These are phyloP conservation scores for Hypocreales sp. DNA, from an alignment of 2,329 filamentous ascomycete genomes.

Conservation along the genomic window DNA sequence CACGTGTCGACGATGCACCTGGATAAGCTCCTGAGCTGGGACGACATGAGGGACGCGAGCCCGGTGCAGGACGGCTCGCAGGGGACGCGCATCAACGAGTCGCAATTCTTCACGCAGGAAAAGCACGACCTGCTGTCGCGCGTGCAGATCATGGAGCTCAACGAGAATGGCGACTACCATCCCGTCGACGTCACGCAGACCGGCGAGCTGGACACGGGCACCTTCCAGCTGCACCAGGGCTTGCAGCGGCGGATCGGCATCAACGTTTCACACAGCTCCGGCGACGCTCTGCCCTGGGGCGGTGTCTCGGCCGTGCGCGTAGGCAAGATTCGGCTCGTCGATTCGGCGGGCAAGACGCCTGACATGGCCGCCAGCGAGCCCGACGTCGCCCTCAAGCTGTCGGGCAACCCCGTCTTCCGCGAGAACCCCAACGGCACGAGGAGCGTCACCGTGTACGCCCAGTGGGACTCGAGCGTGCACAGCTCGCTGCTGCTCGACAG, in stretches of 20 bases:
- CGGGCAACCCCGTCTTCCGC: slow-evolving; percentile 63
- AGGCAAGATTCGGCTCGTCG: slow-evolving; percentile 68
- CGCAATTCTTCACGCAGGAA: slow-evolving; percentile 86
- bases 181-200: slow-evolving; percentile 87
- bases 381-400: slow-evolving; percentile 62
- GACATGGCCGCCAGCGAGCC: slow-evolving; percentile 58
- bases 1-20: slow-evolving; percentile 86
- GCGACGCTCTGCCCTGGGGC: slow-evolving; percentile 77
- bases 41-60: slow-evolving; percentile 81
- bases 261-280: slow-evolving; percentile 81
- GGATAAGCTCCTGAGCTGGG: slow-evolving; percentile 95
- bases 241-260: slow-evolving; percentile 78
- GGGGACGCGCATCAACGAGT: slow-evolving; percentile 65
- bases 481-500: slow-evolving; percentile 86
- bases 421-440: slow-evolving; percentile 83
- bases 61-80: slow-evolving; percentile 38
- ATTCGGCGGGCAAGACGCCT: slow-evolving; percentile 70
- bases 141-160: slow-evolving; percentile 79
- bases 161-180: slow-evolving; percentile 79
- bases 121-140: slow-evolving; percentile 84
- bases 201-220: slow-evolving; percentile 69
- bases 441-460: slow-evolving; percentile 71
- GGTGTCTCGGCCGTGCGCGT: slow-evolving; percentile 64
- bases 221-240: slow-evolving; percentile 90
- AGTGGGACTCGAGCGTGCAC: slow-evolving; percentile 95